Conservation (phyloP, 768 basidiomycete genomes). For the Pisolithus marmoratus region DNA sequence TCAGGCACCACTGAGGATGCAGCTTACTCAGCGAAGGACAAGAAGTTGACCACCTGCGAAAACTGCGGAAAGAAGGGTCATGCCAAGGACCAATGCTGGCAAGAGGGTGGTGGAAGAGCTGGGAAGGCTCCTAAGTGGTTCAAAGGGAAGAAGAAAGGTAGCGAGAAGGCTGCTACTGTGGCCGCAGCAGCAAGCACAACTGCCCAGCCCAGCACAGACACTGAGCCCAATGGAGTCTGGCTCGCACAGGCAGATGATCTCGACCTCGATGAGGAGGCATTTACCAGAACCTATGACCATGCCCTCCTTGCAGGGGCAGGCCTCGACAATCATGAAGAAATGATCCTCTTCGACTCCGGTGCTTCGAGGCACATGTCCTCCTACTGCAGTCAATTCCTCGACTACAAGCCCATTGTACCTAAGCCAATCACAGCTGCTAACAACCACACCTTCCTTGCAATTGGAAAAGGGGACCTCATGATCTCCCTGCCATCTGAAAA, state of each 20-base stretch:
- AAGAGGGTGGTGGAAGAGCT: neutral
- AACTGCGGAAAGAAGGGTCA: no score
- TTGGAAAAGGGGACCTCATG: constrained; percentile 16
- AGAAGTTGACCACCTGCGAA: no score
- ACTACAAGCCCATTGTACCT: constrained; percentile 8
- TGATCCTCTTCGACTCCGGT: neutral
- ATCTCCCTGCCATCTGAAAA: constrained; percentile 15
- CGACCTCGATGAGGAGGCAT: no score
- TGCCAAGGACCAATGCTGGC: neutral
- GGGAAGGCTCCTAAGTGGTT: neutral
- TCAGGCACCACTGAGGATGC: no score
- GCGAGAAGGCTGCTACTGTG: no score
- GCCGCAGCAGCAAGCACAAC: no score
- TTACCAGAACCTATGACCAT: no score
- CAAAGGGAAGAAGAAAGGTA: neutral
- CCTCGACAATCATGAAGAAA: neutral
- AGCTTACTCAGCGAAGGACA: no score
- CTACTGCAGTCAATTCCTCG: neutral
- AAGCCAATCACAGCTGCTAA: constrained; percentile 17
- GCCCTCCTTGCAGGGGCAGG: neutral
- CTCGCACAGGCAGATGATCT: no score
- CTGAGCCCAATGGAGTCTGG: no score
- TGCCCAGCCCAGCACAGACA: no score
- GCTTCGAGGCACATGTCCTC: neutral
- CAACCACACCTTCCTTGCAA: constrained; percentile 1